phyloP scores from a whole-genome alignment of 2,329 filamentous ascomycete species.

The Phaeosphaeriaceae sp. region DNA sequence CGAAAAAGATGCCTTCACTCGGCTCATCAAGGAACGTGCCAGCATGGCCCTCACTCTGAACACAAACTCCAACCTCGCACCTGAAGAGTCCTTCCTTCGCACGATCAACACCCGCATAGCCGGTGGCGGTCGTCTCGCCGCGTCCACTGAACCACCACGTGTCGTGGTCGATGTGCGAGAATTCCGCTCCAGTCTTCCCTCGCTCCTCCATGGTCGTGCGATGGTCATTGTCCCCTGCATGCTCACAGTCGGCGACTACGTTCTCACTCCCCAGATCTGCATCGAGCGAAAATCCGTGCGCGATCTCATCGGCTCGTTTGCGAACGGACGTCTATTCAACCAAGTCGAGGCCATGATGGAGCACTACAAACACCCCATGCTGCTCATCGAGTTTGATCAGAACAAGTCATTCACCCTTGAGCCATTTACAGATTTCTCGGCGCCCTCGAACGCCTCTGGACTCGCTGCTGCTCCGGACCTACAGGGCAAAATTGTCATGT shows the following conservation, averaged over 20 bases:
- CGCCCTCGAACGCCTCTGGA: constrained; percentile 61
- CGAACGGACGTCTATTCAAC: constrained; percentile 87
- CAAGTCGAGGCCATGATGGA: constrained; percentile 95
- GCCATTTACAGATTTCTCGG: constrained; percentile 56
- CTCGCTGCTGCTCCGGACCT: constrained; percentile 71
- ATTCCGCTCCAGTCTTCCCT: constrained; percentile 91
- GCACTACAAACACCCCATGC: constrained; percentile 87
- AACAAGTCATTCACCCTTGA: constrained; percentile 96
- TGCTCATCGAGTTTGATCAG: constrained; percentile 97
- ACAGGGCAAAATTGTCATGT: constrained; percentile 88
- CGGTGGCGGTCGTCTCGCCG: constrained; percentile 82
- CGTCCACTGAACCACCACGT: constrained; percentile 85
- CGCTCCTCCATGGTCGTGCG: constrained; percentile 84
- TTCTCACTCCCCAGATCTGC: constrained; percentile 88
- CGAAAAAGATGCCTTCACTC: constrained; percentile 96
- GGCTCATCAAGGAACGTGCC: constrained; percentile 90
- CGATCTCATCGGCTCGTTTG: constrained; percentile 90
- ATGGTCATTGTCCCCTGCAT: constrained; percentile 93
- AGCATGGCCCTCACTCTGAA: constrained; percentile 89
- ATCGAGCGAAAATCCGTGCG: constrained; percentile 93
- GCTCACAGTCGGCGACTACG: constrained; percentile 95
- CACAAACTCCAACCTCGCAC: constrained; percentile 71
- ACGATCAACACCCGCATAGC: constrained; percentile 97
- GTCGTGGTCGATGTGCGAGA: constrained; percentile 96
- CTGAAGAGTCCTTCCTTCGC: constrained; percentile 89